Evolutionary conservation across 1,284 basidiomycete species (phyloP).

Genomic region (Ceraceosorus bombacis): DNA sequence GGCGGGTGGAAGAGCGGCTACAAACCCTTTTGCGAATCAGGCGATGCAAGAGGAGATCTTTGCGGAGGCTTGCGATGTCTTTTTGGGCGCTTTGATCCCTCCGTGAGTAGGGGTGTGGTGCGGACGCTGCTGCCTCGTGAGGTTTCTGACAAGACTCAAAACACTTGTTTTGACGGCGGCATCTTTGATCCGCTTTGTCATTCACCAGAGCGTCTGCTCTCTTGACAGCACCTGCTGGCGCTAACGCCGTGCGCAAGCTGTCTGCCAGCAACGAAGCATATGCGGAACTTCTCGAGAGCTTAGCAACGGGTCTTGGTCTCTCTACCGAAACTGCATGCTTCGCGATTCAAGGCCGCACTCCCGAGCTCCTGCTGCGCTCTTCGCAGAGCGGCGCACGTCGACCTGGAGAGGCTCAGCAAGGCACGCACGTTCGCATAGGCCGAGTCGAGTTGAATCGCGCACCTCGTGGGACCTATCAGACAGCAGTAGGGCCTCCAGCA

Average conservation of each 20-base stretch:
- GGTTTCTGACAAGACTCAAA: neutral
- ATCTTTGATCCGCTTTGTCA: no score
- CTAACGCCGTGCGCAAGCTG: no score
- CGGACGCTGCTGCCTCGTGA: constrained; percentile 1
- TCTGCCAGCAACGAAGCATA: no score
- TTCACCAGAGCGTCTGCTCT: no score
- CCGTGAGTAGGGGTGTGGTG: constrained; percentile 34
- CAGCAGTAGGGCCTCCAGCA: constrained; percentile 20
- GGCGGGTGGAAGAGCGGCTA: neutral
- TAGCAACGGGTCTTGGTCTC: constrained; percentile 7
- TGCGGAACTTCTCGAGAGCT: no score
- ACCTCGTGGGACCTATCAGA: constrained; percentile 9
- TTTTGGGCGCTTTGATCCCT: constrained; percentile 62
- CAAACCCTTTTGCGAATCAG: constrained; percentile 57
- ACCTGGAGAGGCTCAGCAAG: neutral
- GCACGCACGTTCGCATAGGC: constrained; percentile 12
- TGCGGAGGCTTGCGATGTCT: constrained; percentile 81
- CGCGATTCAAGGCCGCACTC: constrained; percentile 29
- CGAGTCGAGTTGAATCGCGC: constrained; percentile 19
- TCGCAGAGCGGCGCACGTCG: constrained; percentile 3
- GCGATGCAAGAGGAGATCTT: constrained; percentile 80
- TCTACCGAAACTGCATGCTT: constrained; percentile 35
- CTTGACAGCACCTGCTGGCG: no score
- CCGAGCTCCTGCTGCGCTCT: constrained; percentile 26
- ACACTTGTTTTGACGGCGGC: no score